Evolutionary conservation across 2,329 filamentous ascomycete species (phyloP).

Genomic region (Fusarium austroafricanum): DNA sequence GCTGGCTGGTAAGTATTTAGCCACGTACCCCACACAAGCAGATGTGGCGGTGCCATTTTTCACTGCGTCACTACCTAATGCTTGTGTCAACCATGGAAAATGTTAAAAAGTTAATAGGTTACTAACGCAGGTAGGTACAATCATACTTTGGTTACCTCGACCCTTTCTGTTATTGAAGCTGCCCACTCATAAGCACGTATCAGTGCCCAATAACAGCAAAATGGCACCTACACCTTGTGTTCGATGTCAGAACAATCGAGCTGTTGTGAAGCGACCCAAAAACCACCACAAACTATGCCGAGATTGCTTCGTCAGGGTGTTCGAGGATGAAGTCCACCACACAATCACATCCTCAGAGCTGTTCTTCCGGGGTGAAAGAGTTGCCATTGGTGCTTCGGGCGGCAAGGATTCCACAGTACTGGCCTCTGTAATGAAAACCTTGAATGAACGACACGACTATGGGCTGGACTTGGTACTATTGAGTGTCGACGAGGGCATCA

Average conservation of each 20-base stretch:
- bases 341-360: constrained; percentile 86
- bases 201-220: constrained; percentile 14
- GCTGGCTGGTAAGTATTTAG: too few species aligned
- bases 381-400: constrained; percentile 95
- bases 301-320: constrained; percentile 84
- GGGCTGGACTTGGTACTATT: constrained; percentile 86
- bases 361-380: constrained; percentile 83
- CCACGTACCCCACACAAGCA: constrained; percentile 11
- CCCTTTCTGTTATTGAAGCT: background rate
- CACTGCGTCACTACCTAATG: background rate
- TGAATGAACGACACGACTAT: constrained; percentile 91
- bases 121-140: background rate
- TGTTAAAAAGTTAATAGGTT: too few species aligned
- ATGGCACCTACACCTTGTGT: constrained; percentile 86
- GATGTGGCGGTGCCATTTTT: constrained; percentile 10
- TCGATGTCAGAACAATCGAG: constrained; percentile 79
- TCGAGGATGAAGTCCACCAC: constrained; percentile 93
- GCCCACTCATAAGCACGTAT: background rate
- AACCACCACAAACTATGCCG: constrained; percentile 95
- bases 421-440: constrained; percentile 91
- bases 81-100: too few species aligned
- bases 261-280: constrained; percentile 92
- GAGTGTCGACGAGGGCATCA: constrained; percentile 97
- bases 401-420: constrained; percentile 98
- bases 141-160: background rate